Evolutionary conservation across 352 stramenopile species (phyloP), one percentile per base, ranked within the genome.

Genomic region (Blastocystis sp.): DNA sequence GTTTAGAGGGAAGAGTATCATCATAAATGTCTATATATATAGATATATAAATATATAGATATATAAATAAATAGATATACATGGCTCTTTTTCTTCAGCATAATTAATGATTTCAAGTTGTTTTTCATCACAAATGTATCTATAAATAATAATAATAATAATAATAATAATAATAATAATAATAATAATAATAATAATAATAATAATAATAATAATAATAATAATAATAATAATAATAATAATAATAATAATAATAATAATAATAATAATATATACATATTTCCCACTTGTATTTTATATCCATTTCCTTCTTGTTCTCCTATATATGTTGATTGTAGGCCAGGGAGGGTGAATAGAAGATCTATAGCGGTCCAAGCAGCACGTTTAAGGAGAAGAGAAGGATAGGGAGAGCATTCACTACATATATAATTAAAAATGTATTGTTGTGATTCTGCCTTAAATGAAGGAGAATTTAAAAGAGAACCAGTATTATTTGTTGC

Each of bases 361-460:
- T 65, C 58, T 23, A 69, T 43, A 25, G 58, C 65, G 19, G 65
- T 28, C 65, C 65, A 69, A 6, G 58, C 49, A 21, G 58, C n/a
- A 31, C 65, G 23, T 18, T 37, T 31, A 11, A 69, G 55, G 35
- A 48, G 42, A n/a, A 64, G 23, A 27, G 52, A 44, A 10, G 65
- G 65, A 37, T 69, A 69, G 2, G 65, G 65, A 13, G 41, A 21
- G 25, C 31, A 33, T 21, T 55, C 21, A 24, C 35, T 43, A 30
- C 40, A 62, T 16, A 68, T 36, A 25, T 27, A 65, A 21, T 64
- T 45, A 13, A 68, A 23, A 0, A 34, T 48, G 40, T 48, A 62
- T n/a, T n/a, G n/a, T n/a, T n/a, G n/a, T n/a, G n/a, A n/a, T n/a
- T n/a, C n/a, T n/a, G n/a, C n/a, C n/a, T n/a, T n/a, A n/a, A n/a